Percentiles rank a stretch among this genome's conserved stretches.
phyloP scores from a whole-genome alignment of 495 filamentous ascomycete genomes.

The Tetracladium setigerum region DNA sequence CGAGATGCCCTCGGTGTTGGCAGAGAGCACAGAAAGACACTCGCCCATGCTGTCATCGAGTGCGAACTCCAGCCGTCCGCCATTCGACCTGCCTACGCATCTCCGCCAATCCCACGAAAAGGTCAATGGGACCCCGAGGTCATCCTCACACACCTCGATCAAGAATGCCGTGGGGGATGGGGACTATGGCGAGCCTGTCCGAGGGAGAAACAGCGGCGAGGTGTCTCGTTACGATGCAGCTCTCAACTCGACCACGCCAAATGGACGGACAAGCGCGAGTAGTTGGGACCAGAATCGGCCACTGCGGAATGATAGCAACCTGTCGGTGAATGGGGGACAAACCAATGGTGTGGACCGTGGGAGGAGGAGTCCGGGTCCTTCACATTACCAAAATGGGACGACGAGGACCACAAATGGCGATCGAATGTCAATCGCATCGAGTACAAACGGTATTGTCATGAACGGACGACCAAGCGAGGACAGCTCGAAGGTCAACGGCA shows the following conservation, averaged over 20 bases:
- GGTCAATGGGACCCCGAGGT: slow-evolving; percentile 20
- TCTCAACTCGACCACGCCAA: slow-evolving; percentile 28
- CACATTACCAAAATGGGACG: slow-evolving; percentile 20
- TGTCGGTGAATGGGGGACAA: slow-evolving; percentile 41
- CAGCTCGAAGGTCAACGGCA: slow-evolving; percentile 33
- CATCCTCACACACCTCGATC: slow-evolving; percentile 21
- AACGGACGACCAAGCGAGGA: slow-evolving; percentile 4
- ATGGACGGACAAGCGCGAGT: slow-evolving; percentile 25
- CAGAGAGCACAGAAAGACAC: slow-evolving; percentile 34
- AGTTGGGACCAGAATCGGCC: slow-evolving; percentile 35
- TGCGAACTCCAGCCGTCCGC: slow-evolving; percentile 4
- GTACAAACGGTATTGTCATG: slow-evolving; percentile 15
- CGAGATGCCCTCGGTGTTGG: slow-evolving; percentile 53
- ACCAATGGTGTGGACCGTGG: slow-evolving; percentile 31
- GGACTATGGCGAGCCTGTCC: slow-evolving; percentile 3
- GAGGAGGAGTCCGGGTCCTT: slow-evolving; percentile 21
- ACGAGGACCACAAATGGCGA: slow-evolving; percentile 19
- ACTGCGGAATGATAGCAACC: slow-evolving; percentile 45
- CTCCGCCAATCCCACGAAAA: slow-evolving; percentile 29
- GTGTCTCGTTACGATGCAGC: slow-evolving; percentile 25
- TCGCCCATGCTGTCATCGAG: slow-evolving; percentile 23
- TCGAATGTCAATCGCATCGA: slow-evolving; percentile 7
- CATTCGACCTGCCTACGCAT: slow-evolving; percentile 30
- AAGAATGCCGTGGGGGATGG: slow-evolving; percentile 22
- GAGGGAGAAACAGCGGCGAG: slow-evolving; percentile 16